Evolutionary conservation across 164 flowering plant genomes (phyloP).

Genomic region (Berberis thunbergii): DNA sequence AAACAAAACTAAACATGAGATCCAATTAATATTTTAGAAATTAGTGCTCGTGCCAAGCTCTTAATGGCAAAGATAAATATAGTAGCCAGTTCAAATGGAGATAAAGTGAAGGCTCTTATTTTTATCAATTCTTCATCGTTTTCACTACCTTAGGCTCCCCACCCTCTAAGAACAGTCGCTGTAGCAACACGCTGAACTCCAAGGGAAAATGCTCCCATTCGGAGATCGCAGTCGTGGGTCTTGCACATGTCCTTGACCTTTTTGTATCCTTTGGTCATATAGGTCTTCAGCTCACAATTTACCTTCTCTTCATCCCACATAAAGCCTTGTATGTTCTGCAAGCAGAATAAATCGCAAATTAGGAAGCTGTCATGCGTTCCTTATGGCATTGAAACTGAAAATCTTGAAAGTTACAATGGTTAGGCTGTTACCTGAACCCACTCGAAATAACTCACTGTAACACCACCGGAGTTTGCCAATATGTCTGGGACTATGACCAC

Average conservation of each 20-base stretch:
- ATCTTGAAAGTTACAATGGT: not conserved
- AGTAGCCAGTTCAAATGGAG: too few relatives aligned
- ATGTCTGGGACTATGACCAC: conserved; percentile 84
- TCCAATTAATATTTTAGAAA: too few relatives aligned
- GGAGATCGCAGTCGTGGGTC: not conserved
- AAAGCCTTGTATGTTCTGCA: conserved; percentile 95
- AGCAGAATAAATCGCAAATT: not conserved
- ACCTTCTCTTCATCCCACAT: conserved; percentile 99
- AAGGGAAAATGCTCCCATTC: not conserved
- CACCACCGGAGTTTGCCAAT: conserved; percentile 92
- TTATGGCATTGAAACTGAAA: too few relatives aligned
- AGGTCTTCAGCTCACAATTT: conserved; percentile 69
- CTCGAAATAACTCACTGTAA: conserved; percentile 93
- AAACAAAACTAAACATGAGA: too few relatives aligned
- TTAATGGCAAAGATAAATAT: too few relatives aligned
- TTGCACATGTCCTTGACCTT: conserved; percentile 21
- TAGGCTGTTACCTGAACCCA: conserved; percentile 83
- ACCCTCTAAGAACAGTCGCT: not conserved
- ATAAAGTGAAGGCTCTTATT: too few relatives aligned
- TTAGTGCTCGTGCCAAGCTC: too few relatives aligned
- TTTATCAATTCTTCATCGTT: not conserved
- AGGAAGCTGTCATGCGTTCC: too few relatives aligned
- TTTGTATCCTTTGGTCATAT: conserved; percentile 78
- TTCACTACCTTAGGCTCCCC: not conserved
- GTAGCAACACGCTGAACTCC: not conserved